These are phyloP conservation scores for Brassica incana DNA, from an alignment of 345 rosid genomes.

Conservation along the genomic window DNA sequence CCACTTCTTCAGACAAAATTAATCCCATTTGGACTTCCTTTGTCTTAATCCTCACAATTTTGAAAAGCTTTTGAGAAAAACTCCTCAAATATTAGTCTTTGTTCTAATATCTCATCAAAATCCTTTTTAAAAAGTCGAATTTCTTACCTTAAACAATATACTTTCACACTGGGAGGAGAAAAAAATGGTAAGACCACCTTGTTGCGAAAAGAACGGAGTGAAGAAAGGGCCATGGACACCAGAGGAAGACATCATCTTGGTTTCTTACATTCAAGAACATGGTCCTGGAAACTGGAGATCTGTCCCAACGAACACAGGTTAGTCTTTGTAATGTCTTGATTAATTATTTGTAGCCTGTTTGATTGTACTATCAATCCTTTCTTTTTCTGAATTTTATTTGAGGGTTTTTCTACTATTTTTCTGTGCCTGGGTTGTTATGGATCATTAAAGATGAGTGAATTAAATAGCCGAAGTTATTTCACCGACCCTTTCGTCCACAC, in stretches of 20 bases:
- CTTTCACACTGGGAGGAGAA: background rate
- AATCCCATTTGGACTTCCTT: constrained; percentile 20
- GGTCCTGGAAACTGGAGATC: constrained; percentile 99
- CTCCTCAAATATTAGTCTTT: background rate
- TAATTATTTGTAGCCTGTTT: background rate
- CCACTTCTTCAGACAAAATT: constrained; percentile 31
- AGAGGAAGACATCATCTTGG: constrained; percentile 92
- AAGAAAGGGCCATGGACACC: constrained; percentile 99
- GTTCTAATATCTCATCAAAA: background rate
- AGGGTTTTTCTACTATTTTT: background rate
- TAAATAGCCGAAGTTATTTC: constrained; percentile 36
- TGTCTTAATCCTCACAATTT: constrained; percentile 24
- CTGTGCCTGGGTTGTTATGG: constrained; percentile 47
- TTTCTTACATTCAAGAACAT: constrained; percentile 91
- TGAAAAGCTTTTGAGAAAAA: background rate
- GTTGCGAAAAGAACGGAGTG: constrained; percentile 86
- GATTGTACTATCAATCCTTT: background rate
- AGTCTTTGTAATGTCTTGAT: background rate
- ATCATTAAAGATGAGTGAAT: constrained; percentile 46
- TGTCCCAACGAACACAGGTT: constrained; percentile 85
- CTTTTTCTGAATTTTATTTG: background rate
- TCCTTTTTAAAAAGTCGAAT: background rate
- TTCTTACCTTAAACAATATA: background rate
- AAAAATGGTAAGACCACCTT: constrained; percentile 89
- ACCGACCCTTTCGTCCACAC: constrained; percentile 30